phyloP scores from a whole-genome alignment of 1,139 yeast species.

The Suhomyces kunorum region DNA sequence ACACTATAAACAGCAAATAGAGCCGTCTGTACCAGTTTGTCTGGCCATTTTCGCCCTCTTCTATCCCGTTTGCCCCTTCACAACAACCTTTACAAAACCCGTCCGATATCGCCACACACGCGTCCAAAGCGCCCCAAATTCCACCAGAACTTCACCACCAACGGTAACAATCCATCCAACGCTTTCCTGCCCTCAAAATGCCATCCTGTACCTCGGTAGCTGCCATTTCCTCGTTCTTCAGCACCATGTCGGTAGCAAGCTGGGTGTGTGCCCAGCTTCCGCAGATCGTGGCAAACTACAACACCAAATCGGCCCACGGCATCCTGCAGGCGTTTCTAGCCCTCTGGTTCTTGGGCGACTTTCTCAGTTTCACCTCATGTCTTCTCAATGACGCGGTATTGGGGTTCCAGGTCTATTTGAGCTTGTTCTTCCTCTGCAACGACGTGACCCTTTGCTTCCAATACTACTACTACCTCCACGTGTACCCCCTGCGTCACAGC shows the following conservation, averaged over 20 bases:
- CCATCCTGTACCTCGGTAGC: constrained; percentile 6
- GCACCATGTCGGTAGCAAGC: constrained; percentile 40
- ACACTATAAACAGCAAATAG: too few species aligned
- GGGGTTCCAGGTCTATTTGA: constrained; percentile 72
- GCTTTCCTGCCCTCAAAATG: constrained; percentile 1
- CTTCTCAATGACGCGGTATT: constrained; percentile 69
- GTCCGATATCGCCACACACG: constrained; percentile 3
- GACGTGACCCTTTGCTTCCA: constrained; percentile 74
- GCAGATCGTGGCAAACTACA: constrained; percentile 75
- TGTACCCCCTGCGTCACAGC: constrained; percentile 28
- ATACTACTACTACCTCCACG: constrained; percentile 66
- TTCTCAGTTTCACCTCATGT: constrained; percentile 79
- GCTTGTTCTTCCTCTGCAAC: constrained; percentile 71
- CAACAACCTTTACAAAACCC: background rate
- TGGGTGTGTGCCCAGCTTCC: constrained; percentile 92
- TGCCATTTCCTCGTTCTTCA: constrained; percentile 32
- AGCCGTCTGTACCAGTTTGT: too few species aligned
- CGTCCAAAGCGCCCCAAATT: background rate
- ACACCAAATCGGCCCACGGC: constrained; percentile 81
- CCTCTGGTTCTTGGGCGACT: constrained; percentile 85
- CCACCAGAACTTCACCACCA: background rate
- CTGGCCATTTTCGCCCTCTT: too few species aligned
- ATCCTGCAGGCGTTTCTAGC: constrained; percentile 72
- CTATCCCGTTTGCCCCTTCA: background rate
- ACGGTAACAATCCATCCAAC: background rate